These are phyloP conservation scores for Pelargonium nanum DNA, from an alignment of 345 rosid species.

Conservation along the genomic window DNA sequence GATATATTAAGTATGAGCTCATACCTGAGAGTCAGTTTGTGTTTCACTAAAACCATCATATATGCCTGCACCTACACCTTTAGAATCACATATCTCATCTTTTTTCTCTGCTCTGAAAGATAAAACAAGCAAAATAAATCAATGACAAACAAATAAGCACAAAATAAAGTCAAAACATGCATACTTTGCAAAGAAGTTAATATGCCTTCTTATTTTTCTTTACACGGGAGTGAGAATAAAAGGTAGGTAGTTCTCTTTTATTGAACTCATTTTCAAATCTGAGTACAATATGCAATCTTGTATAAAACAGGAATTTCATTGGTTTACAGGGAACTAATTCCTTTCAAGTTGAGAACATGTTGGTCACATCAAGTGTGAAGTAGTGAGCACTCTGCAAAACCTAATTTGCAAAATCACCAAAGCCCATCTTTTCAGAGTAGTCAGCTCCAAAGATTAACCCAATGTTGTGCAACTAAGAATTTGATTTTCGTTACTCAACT, in stretches of 20 bases:
- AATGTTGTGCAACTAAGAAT: not conserved
- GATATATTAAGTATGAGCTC: slow-evolving; percentile 12
- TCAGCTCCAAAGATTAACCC: too few relatives aligned
- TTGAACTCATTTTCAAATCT: too few relatives aligned
- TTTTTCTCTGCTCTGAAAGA: slow-evolving; percentile 33
- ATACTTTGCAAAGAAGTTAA: not conserved
- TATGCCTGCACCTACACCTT: slow-evolving; percentile 24
- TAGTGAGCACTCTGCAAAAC: too few relatives aligned
- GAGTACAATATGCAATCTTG: too few relatives aligned
- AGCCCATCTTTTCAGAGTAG: too few relatives aligned
- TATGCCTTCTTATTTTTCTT: not conserved
- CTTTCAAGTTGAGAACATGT: too few relatives aligned
- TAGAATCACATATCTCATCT: slow-evolving; percentile 27
- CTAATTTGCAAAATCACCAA: too few relatives aligned
- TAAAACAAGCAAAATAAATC: not conserved
- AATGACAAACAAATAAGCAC: not conserved
- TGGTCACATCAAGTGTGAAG: too few relatives aligned
- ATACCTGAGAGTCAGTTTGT: slow-evolving; percentile 94
- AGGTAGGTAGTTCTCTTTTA: too few relatives aligned
- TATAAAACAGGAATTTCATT: too few relatives aligned
- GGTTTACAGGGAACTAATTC: too few relatives aligned
- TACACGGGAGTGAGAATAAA: too few relatives aligned
- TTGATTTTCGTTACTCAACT: not conserved
- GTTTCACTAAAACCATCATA: slow-evolving; percentile 81
- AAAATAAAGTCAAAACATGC: not conserved